These are phyloP conservation scores for Apiosordaria backusii DNA, from an alignment of 495 filamentous ascomycete species.

Conservation along the genomic window DNA sequence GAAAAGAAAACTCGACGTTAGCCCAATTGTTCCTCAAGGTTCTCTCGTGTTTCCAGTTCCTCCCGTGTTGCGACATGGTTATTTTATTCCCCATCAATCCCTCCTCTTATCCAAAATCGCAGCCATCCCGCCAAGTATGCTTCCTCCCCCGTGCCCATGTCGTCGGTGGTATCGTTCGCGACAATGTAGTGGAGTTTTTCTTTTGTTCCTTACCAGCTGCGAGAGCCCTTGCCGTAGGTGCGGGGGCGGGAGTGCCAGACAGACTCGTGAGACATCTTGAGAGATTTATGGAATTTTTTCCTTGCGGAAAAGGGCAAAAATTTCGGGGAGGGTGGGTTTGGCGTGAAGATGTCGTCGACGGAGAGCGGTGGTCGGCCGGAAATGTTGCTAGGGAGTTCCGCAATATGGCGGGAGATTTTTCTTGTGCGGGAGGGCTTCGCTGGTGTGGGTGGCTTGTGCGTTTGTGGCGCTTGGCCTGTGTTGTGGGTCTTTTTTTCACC, in stretches of 20 bases:
- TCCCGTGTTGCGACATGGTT: neutral
- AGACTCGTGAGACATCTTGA: slow-evolving; percentile 95
- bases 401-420: slow-evolving; percentile 32
- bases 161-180: slow-evolving; percentile 1
- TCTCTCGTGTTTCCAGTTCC: neutral
- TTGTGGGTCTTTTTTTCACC: neutral
- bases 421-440: slow-evolving; percentile 29
- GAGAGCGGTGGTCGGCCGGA: slow-evolving; percentile 17
- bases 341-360: slow-evolving; percentile 19
- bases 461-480: neutral
- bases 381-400: slow-evolving; percentile 13
- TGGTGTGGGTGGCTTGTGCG: slow-evolving; percentile 20
- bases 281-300: slow-evolving; percentile 13
- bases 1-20: slow-evolving; percentile 16
- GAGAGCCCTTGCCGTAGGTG: slow-evolving; percentile 92
- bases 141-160: slow-evolving; percentile 9
- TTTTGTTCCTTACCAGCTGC: slow-evolving; percentile 69
- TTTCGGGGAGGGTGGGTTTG: slow-evolving; percentile 17
- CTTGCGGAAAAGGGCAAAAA: slow-evolving; percentile 10
- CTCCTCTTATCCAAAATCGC: neutral
- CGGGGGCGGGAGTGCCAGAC: slow-evolving; percentile 99
- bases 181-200: slow-evolving; percentile 9
- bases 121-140: neutral
- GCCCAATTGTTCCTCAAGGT: slow-evolving; percentile 22
- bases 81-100: neutral